phyloP scores from a whole-genome alignment of 1,139 yeast species.

The Blastobotrys aristatus region DNA sequence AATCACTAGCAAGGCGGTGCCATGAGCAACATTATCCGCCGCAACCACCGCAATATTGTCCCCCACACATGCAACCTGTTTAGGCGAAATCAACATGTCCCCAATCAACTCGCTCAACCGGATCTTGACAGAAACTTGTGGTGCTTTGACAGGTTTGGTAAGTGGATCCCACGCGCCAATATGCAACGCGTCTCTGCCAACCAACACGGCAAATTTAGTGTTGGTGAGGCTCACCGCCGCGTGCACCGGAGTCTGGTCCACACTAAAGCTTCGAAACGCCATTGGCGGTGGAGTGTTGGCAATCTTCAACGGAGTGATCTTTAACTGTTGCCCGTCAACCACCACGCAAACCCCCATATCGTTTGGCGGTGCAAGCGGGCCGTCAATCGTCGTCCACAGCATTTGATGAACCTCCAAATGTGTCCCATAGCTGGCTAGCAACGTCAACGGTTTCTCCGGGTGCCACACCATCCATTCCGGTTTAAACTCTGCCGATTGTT shows the following conservation, averaged over 20 bases:
- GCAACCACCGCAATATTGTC: slow-evolving; percentile 51
- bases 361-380: slow-evolving; percentile 60
- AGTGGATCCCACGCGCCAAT: slow-evolving; percentile 41
- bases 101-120: slow-evolving; percentile 32
- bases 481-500: slow-evolving; percentile 17
- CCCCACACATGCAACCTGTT: slow-evolving; percentile 60
- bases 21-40: slow-evolving; percentile 47
- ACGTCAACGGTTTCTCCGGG: slow-evolving; percentile 77
- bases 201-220: slow-evolving; percentile 50
- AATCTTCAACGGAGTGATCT: slow-evolving; percentile 73
- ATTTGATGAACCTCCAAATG: slow-evolving; percentile 62
- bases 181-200: slow-evolving; percentile 40
- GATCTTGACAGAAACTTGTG: slow-evolving; percentile 41
- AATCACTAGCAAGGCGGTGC: slow-evolving; percentile 9
- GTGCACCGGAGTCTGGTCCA: slow-evolving; percentile 49
- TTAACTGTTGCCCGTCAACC: slow-evolving; percentile 68
- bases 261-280: slow-evolving; percentile 60
- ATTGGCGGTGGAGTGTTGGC: slow-evolving; percentile 97
- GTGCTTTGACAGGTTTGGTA: slow-evolving; percentile 40
- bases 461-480: slow-evolving; percentile 49
- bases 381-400: slow-evolving; percentile 58
- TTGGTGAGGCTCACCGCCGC: slow-evolving; percentile 62
- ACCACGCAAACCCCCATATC: slow-evolving; percentile 80
- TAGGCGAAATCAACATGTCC: slow-evolving; percentile 25
- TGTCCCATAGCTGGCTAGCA: slow-evolving; percentile 43